Evolutionary conservation across 2,329 filamentous ascomycete species (phyloP).

Genomic region (Aspergillus novofumigatus): DNA sequence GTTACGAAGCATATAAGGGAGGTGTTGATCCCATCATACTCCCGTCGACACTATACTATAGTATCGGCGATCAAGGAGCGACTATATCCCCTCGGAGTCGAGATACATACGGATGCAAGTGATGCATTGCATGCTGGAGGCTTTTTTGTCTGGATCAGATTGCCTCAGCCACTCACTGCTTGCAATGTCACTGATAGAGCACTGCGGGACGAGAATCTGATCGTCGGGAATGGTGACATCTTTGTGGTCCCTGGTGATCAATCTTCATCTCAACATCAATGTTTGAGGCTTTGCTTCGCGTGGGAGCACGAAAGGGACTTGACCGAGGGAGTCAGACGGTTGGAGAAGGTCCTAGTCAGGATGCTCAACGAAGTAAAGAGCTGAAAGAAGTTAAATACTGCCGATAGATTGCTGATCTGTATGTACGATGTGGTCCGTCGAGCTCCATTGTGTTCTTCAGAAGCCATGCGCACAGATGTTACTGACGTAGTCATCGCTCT

Average conservation of each 20-base stretch:
- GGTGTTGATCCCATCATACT: constrained; percentile 31
- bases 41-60: constrained; percentile 3
- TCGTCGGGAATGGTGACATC: constrained; percentile 6
- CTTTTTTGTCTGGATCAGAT: constrained; percentile 13
- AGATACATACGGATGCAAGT: constrained; percentile 5
- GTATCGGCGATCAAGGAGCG: constrained; percentile 5
- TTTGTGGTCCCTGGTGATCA: constrained; percentile 48
- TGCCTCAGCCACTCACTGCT: constrained; percentile 7
- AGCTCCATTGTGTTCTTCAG: background rate
- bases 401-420: background rate
- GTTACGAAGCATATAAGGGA: constrained; percentile 50
- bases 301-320: constrained; percentile 13
- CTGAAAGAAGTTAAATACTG: background rate
- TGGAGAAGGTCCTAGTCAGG: background rate
- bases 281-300: constrained; percentile 15
- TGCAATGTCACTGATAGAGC: constrained; percentile 5
- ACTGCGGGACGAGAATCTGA: constrained; percentile 4
- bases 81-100: constrained; percentile 11
- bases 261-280: constrained; percentile 22
- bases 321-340: constrained; percentile 6
- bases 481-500: background rate
- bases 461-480: background rate
- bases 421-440: background rate
- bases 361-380: background rate
- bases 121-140: constrained; percentile 7